Base-by-base conservation (phyloP, 768 basidiomycete genomes). In the Lactarius indigo region DNA sequence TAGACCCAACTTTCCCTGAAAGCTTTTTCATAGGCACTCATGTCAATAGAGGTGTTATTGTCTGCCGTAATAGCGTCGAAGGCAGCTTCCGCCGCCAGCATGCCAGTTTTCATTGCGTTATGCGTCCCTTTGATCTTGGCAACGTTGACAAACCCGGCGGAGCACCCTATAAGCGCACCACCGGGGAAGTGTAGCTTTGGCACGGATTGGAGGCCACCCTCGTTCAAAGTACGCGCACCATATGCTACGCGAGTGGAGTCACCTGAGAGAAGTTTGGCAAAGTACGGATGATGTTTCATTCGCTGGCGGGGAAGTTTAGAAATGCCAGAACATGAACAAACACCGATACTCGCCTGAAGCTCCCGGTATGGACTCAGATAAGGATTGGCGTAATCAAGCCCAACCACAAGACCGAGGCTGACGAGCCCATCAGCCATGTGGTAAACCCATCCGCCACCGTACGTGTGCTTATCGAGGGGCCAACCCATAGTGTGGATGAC, bases 51-150 rank as follows among this genome's bases (percentile, higher is more conserved):
- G 28, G 63, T 61, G 10, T 55, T 68, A 5, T 65, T 67, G 28
- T 71, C 71, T 13, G 76, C 63, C 8, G 79, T 76, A 59, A 96
- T 77, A 5, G 84, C 84, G 6, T 87, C 82, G 70, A 82, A 94
- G 0, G 92, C 92, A 0, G 91, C 83, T 75, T 99, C 96, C 1
- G 94, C 96, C 33, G 95, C 96, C 23, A 98, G 82, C 90, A 98
- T 98, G 33, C 97, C 97, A 42, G 90, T 93, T 83, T 98, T 96
- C 97, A 99, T 98, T 3, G 96, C 95, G 66, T 96, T 98, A 75
- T 98, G 97, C 0, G 96, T 96, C 17, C 96, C 96, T 75, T 98
- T 98, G 78, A 99, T 98, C 79, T 97, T 98, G 17, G 96, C 90
- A 13, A 97, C 84, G 78, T 98, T 98, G 67, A 99, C 84, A 75